Percentiles rank a stretch among this genome's conserved stretches.
phyloP scores from a whole-genome alignment of 2,329 filamentous ascomycete genomes.

The Blastomyces percursus region DNA sequence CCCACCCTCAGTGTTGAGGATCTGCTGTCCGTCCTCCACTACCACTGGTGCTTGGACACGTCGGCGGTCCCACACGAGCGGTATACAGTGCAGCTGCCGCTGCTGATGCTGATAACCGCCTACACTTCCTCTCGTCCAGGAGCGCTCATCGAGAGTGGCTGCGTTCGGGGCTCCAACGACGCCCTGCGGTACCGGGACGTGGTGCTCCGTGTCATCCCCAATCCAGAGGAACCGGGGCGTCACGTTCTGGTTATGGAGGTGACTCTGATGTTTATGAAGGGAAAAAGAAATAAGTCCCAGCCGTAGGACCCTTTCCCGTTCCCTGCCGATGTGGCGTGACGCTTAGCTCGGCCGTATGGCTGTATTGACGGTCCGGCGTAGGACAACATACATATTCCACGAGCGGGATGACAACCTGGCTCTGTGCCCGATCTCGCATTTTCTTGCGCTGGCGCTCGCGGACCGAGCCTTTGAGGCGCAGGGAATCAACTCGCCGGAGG shows the following conservation, averaged over 20 bases:
- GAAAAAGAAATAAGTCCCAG: constrained; percentile 6
- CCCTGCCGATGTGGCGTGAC: too few species aligned
- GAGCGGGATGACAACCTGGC: too few species aligned
- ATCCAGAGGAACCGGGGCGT: background rate
- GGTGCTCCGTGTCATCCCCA: constrained; percentile 3
- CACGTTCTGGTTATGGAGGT: constrained; percentile 4
- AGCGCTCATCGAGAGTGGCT: constrained; percentile 3
- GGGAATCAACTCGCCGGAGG: background rate
- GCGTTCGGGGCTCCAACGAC: background rate
- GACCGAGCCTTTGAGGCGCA: constrained; percentile 4
- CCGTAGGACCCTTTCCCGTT: background rate
- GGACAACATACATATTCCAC: constrained; percentile 4
- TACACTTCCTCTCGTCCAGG: constrained; percentile 1
- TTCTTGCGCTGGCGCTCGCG: constrained; percentile 3
- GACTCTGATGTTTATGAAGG: constrained; percentile 3
- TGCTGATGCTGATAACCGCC: constrained; percentile 4
- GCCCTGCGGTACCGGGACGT: constrained; percentile 2
- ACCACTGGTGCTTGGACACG: constrained; percentile 4
- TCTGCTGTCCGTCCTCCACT: constrained; percentile 2
- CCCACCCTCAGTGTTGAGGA: constrained; percentile 1
- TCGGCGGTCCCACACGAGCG: constrained; percentile 1
- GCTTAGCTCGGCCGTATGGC: background rate
- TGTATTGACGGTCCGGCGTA: background rate
- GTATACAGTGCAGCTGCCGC: constrained; percentile 2
- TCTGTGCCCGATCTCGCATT: constrained; percentile 3